Base-by-base conservation (phyloP, 73 alveolate species). In the Stentor coeruleus region DNA sequence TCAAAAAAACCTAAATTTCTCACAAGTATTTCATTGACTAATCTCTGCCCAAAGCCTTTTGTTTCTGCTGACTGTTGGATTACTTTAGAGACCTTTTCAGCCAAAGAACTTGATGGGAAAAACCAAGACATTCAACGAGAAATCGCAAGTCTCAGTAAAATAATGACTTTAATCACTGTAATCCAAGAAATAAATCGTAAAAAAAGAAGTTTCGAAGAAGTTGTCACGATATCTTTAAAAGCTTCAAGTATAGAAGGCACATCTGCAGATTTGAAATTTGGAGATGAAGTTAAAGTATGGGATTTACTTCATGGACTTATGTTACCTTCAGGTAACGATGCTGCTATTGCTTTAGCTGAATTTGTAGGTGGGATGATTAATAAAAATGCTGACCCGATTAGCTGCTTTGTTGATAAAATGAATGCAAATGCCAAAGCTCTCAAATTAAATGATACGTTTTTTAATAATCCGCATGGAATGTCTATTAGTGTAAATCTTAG, bases 321-420 rank as follows among this genome's bases (percentile, higher is more conserved):
- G 97, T 58, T 91, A 20, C 97, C 97, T 4, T 81, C 92, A 31
- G 97, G 97, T 20, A 91, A 91, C 74, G 97, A 91, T 79, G 95
- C 95, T 76, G 97, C 97, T 28, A 40, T 77, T 58, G 82, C 92
- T 3, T 39, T 91, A n/a, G 95, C 93, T 36, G 85, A 82, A 20
- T 74, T 81, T 79, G 85, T 89, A 73, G 97, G 97, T 30, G 75
- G 82, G 3, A 86, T 58, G 39, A 73, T 88, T 3, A 74, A 82
- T 40, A 59, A 49, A 57, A 39, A 86, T 40, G 60, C 85, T 3
- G 79, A 86, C n/a, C 89, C 91, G 20, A 38, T 66, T 20, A n/a
- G 39, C 14, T 86, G 85, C 38, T 93, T 93, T 74, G 76, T 91
- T 26, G 55, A 74, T 39, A 91, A 88, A 74, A 93, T 93, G 98